Conservation (phyloP, 768 basidiomycete species). For the Tylopilus sp. region DNA sequence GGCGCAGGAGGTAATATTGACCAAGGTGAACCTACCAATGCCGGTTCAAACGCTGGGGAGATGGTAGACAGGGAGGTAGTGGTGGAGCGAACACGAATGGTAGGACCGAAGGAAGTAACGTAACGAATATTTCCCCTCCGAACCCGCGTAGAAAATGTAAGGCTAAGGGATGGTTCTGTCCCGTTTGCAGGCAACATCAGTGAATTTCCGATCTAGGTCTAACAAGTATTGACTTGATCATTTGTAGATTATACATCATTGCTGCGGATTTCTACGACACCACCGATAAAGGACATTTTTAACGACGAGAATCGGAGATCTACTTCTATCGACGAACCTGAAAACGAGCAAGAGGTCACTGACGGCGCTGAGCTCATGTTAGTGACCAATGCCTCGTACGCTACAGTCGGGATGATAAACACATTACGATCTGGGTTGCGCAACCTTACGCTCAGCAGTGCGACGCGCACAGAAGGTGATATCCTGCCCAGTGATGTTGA, state of each 20-base stretch:
- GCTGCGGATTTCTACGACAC: conserved; percentile 71
- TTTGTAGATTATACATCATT: conserved; percentile 80
- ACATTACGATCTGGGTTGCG: conserved; percentile 28
- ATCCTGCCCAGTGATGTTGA: conserved; percentile 31
- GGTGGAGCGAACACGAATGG: conserved; percentile 13
- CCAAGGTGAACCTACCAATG: conserved; percentile 44
- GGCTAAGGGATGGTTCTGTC: conserved; percentile 97
- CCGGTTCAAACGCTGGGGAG: conserved; percentile 20
- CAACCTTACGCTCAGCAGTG: conserved; percentile 16
- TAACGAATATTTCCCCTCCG: conserved; percentile 26
- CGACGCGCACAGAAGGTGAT: conserved; percentile 19
- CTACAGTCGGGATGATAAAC: conserved; percentile 19
- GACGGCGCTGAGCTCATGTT: not conserved
- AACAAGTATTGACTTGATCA: not conserved
- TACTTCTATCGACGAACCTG: conserved; percentile 28
- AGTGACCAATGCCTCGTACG: conserved; percentile 9
- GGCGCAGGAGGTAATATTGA: conserved; percentile 86
- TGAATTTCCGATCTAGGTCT: conserved; percentile 12
- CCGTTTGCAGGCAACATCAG: conserved; percentile 92
- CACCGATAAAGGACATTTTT: conserved; percentile 46
- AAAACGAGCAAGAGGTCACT: conserved; percentile 14
- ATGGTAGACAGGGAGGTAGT: conserved; percentile 19
- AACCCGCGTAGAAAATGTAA: conserved; percentile 77
- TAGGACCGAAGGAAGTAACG: conserved; percentile 28
- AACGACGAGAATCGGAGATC: conserved; percentile 28